These are phyloP conservation scores for Phytopythium litorale DNA, from an alignment of 352 stramenopile species.

Conservation along the genomic window DNA sequence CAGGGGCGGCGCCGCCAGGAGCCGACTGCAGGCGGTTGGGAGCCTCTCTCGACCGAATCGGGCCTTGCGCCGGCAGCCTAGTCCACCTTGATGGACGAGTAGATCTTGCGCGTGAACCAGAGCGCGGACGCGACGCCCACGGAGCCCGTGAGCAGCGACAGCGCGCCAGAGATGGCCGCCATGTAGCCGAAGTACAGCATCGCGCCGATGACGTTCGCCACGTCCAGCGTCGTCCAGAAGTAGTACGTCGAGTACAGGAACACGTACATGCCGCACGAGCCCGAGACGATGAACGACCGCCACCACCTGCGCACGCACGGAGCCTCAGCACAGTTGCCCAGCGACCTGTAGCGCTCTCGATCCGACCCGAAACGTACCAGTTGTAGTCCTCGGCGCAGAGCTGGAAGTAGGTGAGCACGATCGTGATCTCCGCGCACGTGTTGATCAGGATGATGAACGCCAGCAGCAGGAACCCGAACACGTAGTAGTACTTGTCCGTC, in stretches of 20 bases:
- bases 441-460: slow-evolving; percentile 98
- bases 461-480: slow-evolving; percentile 99
- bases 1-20: not conserved
- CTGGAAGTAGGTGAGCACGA: slow-evolving; percentile 99
- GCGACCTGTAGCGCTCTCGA: not conserved
- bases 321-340: not conserved
- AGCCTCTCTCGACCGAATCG: not conserved
- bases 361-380: slow-evolving; percentile 84
- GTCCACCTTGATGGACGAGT: slow-evolving; percentile 97
- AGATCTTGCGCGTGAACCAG: slow-evolving; percentile 99
- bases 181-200: slow-evolving; percentile 99
- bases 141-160: slow-evolving; percentile 95
- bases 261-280: slow-evolving; percentile 96
- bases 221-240: slow-evolving; percentile 95
- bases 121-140: slow-evolving; percentile 97
- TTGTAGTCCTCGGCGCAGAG: slow-evolving; percentile 99
- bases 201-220: slow-evolving; percentile 89
- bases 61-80: slow-evolving; percentile 29
- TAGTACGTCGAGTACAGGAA: slow-evolving; percentile 99
- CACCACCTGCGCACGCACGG: slow-evolving; percentile 85
- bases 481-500: slow-evolving; percentile 99
- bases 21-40: not conserved
- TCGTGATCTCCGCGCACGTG: slow-evolving; percentile 98
- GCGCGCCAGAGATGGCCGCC: slow-evolving; percentile 95
- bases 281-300: slow-evolving; percentile 97